Percentiles rank a stretch among this genome's conserved stretches.
Conservation (phyloP, 768 basidiomycete genomes). For the Podaxis carcinomalis region DNA sequence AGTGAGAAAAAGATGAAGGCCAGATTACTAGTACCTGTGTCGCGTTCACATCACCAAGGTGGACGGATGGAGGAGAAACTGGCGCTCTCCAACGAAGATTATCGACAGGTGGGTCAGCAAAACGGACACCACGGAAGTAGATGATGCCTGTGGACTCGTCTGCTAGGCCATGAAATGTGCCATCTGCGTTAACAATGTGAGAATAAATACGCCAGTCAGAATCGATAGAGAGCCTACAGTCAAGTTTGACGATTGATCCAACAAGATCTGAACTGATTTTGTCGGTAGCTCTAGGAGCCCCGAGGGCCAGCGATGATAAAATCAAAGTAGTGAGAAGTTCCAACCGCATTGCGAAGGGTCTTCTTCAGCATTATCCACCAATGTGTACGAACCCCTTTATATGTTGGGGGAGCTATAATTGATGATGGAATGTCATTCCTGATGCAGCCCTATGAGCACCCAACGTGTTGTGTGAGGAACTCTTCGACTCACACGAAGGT, state of each 20-base stretch:
- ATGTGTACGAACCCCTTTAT: not conserved
- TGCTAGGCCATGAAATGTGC: slow-evolving; percentile 29
- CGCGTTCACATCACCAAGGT: slow-evolving; percentile 33
- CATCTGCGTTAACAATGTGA: slow-evolving; percentile 23
- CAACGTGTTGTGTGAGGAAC: not conserved
- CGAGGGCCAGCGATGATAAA: not conserved
- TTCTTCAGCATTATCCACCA: not conserved
- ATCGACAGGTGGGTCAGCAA: slow-evolving; percentile 39
- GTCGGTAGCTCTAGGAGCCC: not conserved
- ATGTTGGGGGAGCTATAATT: not conserved
- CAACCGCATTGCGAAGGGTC: not conserved
- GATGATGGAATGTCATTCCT: not conserved
- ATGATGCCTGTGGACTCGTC: slow-evolving; percentile 28
- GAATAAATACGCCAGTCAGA: not conserved
- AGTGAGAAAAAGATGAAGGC: not conserved
- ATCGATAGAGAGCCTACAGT: not conserved
- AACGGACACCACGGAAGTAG: slow-evolving; percentile 37
- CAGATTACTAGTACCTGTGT: slow-evolving; percentile 21
- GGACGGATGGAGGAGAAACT: slow-evolving; percentile 31
- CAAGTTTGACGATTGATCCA: not conserved
- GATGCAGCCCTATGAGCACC: not conserved
- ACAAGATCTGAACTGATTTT: not conserved
- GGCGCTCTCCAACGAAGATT: slow-evolving; percentile 37
- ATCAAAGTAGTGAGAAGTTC: not conserved
- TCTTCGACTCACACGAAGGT: not conserved